Percentiles rank a stretch among this genome's conserved stretches.
Conservation (phyloP, 2,329 filamentous ascomycete genomes). For the Xylaria hypoxylon region DNA sequence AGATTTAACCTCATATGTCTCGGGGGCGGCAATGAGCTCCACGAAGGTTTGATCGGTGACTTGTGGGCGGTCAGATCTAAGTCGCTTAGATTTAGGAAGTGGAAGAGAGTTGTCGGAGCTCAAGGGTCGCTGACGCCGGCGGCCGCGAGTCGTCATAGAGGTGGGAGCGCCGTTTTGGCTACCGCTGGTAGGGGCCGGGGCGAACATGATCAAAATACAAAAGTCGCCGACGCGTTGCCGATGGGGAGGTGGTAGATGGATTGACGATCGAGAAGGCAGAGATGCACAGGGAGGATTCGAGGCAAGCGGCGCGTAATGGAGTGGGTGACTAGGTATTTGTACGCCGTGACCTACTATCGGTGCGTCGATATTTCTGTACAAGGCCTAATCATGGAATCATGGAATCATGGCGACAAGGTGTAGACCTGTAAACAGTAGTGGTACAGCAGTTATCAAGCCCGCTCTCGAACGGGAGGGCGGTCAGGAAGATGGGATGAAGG, state of each 20-base stretch:
- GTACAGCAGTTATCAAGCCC: neutral
- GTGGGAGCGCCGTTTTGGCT: slow-evolving; percentile 54
- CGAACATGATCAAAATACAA: slow-evolving; percentile 65
- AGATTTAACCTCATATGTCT: slow-evolving; percentile 68
- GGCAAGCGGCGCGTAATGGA: slow-evolving; percentile 26
- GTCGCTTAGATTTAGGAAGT: slow-evolving; percentile 73
- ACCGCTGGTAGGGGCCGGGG: slow-evolving; percentile 63
- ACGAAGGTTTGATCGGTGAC: slow-evolving; percentile 68
- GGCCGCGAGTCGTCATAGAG: slow-evolving; percentile 66
- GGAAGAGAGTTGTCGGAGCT: slow-evolving; percentile 66
- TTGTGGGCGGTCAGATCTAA: slow-evolving; percentile 60
- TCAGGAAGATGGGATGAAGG: slow-evolving; percentile 30
- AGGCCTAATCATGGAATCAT: slow-evolving; percentile 43
- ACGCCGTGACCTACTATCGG: slow-evolving; percentile 36
- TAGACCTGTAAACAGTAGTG: neutral
- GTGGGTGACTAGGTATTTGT: neutral
- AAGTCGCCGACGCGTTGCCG: slow-evolving; percentile 30
- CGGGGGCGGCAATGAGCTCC: slow-evolving; percentile 62
- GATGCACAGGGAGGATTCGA: slow-evolving; percentile 18
- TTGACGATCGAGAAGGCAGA: slow-evolving; percentile 23
- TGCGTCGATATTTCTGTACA: slow-evolving; percentile 43
- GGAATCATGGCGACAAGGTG: slow-evolving; percentile 41
- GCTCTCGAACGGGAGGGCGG: slow-evolving; percentile 33
- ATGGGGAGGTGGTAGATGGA: slow-evolving; percentile 26
- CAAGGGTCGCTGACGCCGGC: slow-evolving; percentile 70